Percentiles rank a stretch among this genome's conserved stretches.
Evolutionary conservation across 2,329 filamentous ascomycete species (phyloP).

Genomic region (Cordyceps fumosorosea): DNA sequence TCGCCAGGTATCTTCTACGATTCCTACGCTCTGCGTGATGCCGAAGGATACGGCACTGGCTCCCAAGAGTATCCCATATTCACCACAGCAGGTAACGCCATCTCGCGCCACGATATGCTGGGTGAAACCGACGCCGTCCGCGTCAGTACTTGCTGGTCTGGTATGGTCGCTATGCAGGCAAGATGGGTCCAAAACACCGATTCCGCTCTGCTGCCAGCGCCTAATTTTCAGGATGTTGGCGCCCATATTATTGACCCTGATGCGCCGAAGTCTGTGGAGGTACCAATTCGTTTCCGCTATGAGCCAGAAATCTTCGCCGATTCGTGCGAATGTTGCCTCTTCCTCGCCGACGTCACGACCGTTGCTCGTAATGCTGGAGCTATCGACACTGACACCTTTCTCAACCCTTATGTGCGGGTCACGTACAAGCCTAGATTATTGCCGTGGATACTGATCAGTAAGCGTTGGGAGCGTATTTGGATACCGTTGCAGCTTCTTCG

Average conservation of each 20-base stretch:
- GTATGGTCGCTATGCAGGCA: slow-evolving; percentile 63
- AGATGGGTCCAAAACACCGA: slow-evolving; percentile 46
- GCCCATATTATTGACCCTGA: slow-evolving; percentile 30
- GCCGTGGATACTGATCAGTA: slow-evolving; percentile 50
- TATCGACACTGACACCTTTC: slow-evolving; percentile 53
- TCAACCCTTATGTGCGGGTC: slow-evolving; percentile 70
- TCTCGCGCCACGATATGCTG: slow-evolving; percentile 57
- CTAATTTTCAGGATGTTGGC: slow-evolving; percentile 27
- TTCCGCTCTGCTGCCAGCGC: slow-evolving; percentile 22
- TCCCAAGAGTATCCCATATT: slow-evolving; percentile 65
- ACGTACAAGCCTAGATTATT: slow-evolving; percentile 56
- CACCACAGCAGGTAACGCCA: slow-evolving; percentile 42
- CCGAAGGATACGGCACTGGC: slow-evolving; percentile 55
- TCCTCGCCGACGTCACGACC: slow-evolving; percentile 40
- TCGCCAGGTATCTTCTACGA: slow-evolving; percentile 66
- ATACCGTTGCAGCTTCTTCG: slow-evolving; percentile 51
- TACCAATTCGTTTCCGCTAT: slow-evolving; percentile 49
- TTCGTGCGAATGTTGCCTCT: slow-evolving; percentile 58
- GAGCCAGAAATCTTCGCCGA: slow-evolving; percentile 56
- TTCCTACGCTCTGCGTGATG: slow-evolving; percentile 64
- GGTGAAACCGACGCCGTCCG: slow-evolving; percentile 56
- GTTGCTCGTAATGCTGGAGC: slow-evolving; percentile 30
- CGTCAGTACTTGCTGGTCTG: slow-evolving; percentile 70
- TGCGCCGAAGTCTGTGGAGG: slow-evolving; percentile 22
- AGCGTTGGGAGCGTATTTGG: slow-evolving; percentile 61